Percentiles rank a stretch among this genome's conserved stretches.
Conservation (phyloP, 495 filamentous ascomycete genomes). For the Trichoderma orchidacearum region DNA sequence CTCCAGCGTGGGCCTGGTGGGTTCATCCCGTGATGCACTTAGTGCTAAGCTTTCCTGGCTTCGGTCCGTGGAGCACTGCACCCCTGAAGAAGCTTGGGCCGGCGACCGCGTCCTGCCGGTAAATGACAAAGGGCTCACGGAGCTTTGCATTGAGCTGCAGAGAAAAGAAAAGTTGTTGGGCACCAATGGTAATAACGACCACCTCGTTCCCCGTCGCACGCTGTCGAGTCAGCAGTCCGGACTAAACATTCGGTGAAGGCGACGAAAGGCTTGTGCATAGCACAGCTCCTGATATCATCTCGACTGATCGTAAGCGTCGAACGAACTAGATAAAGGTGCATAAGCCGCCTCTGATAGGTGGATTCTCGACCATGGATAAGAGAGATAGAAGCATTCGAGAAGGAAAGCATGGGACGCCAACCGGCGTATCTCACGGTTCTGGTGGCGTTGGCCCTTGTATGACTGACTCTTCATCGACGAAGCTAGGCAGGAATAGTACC, state of each 20-base stretch:
- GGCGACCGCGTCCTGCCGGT: neutral
- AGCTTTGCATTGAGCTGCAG: neutral
- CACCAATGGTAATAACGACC: neutral
- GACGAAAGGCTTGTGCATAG: neutral
- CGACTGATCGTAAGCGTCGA: too few species aligned
- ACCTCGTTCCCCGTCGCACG: neutral
- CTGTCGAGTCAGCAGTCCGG: neutral
- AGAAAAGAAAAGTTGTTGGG: neutral
- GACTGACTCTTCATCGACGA: neutral
- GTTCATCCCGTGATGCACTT: neutral
- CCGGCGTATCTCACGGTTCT: neutral
- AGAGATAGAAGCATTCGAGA: neutral
- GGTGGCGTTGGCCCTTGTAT: neutral
- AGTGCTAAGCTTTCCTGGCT: neutral
- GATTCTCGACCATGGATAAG: neutral
- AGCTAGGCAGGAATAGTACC: neutral
- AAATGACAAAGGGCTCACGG: too few species aligned
- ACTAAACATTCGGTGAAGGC: neutral
- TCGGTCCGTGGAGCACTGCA: neutral
- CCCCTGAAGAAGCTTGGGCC: neutral
- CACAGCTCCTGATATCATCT: neutral
- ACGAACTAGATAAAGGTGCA: neutral
- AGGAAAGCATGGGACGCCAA: neutral
- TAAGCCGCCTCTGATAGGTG: neutral
- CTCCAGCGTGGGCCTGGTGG: neutral